Evolutionary conservation across 495 filamentous ascomycete species (phyloP).

Genomic region (Saxophila tyrrhenica): DNA sequence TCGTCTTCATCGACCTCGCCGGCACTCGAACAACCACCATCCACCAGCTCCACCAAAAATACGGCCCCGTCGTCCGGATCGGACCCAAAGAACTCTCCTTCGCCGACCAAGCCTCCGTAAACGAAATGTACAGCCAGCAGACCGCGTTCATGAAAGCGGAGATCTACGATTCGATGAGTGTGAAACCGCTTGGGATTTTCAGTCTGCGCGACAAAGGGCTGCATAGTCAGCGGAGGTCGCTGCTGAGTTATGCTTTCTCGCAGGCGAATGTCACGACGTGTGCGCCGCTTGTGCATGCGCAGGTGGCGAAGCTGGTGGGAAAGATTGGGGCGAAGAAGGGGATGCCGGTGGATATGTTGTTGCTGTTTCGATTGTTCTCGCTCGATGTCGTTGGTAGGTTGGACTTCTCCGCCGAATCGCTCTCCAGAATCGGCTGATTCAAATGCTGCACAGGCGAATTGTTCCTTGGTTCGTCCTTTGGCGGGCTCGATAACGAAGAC

Average conservation of each 20-base stretch:
- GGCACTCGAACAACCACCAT: slow-evolving; percentile 2
- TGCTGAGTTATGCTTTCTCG: background rate
- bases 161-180: slow-evolving; percentile 35
- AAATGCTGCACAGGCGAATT: slow-evolving; percentile 15
- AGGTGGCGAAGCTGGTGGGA: slow-evolving; percentile 23
- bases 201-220: slow-evolving; percentile 27
- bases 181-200: slow-evolving; percentile 29
- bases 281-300: slow-evolving; percentile 30
- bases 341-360: slow-evolving; percentile 22
- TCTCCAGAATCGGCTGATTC: slow-evolving; percentile 12
- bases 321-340: slow-evolving; percentile 18
- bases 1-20: background rate
- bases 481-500: background rate
- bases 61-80: slow-evolving; percentile 17
- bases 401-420: slow-evolving; percentile 22
- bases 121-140: slow-evolving; percentile 25
- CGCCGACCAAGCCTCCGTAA: slow-evolving; percentile 28
- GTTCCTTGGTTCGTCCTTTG: slow-evolving; percentile 2
- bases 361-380: slow-evolving; percentile 30
- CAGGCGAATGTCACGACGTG: slow-evolving; percentile 16
- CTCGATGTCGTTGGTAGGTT: slow-evolving; percentile 33
- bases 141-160: slow-evolving; percentile 30
- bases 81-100: slow-evolving; percentile 28
- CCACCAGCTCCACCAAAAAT: slow-evolving; percentile 12
- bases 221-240: slow-evolving; percentile 32